Percentiles rank a stretch among this genome's conserved stretches.
phyloP scores from a whole-genome alignment of 495 filamentous ascomycete species.

The Aspergillus conjunctus region DNA sequence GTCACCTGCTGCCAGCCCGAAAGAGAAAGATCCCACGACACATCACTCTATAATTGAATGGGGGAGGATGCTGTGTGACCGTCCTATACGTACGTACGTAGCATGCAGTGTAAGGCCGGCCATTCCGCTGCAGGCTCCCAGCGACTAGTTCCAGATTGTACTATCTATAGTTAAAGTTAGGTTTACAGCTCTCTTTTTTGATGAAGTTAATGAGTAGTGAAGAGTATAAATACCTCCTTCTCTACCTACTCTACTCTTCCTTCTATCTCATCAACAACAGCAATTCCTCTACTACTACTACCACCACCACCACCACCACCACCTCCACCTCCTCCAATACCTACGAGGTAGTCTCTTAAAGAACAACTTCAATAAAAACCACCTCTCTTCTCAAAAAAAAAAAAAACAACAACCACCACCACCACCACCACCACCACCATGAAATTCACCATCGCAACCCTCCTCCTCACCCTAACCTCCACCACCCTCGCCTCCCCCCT shows the following conservation, averaged over 20 bases:
- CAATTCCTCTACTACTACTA: neutral
- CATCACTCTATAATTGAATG: neutral
- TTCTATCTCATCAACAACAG: conserved; percentile 2
- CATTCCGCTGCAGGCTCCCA: neutral
- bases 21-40: neutral
- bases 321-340: too few species aligned
- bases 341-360: too few species aligned
- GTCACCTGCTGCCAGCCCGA: too few species aligned
- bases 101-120: neutral
- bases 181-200: neutral
- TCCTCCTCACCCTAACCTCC: conserved; percentile 15
- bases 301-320: neutral
- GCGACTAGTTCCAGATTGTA: neutral
- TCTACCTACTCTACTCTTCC: neutral
- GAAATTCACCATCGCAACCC: conserved; percentile 18
- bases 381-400: neutral
- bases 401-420: neutral
- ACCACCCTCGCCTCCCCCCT: conserved; percentile 12
- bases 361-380: neutral
- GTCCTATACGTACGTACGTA: neutral
- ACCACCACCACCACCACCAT: conserved; percentile 18
- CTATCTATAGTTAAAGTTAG: neutral
- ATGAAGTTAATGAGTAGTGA: neutral
- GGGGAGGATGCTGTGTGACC: neutral
- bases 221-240: conserved; percentile 15